Base-by-base conservation (phyloP, 2,329 filamentous ascomycete genomes). In the Penicillium nordicum region DNA sequence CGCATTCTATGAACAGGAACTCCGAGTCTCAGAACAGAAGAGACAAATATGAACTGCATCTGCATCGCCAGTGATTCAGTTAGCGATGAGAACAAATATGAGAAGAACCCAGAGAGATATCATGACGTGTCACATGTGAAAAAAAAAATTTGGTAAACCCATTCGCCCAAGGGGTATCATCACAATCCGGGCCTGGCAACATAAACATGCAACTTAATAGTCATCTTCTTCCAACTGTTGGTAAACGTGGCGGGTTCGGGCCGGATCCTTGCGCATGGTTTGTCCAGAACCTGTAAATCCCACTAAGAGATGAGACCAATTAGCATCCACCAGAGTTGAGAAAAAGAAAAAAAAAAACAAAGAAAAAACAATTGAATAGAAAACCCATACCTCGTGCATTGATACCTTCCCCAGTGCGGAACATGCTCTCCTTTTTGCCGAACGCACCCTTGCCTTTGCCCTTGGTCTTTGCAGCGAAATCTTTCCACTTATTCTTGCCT, bases 261-360 rank as follows among this genome's bases (percentile, higher is more conserved):
- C 86, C 46, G 86, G 85, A 71, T 97, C 94, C 75, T 96, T 97
- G 66, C 92, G 89, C 94, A 97, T 97, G 63, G 88, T 83, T 76
- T 96, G 91, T 57, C 94, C 94, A 53, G 92, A 97, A 60, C 94
- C 94, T 9, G 91, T 96, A 70, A 99, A 97, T 34, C 94, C 94
- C 69, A 99, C 94, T 97, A 63, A 43, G 11, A 37, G 30, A 43
- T 23, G 7, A 58, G 21, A 44, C 42, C 47, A 16, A 58, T 73
- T 62, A 73, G 71, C 62, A 41, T 23, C 58, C 11, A n/a, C 3
- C 5, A 42, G 27, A 49, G 32, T 53, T 32, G 11, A 58, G 50
- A 32, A n/a, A 23, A 5, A 2, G 0, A 5, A 18, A 23, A n/a
- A 55, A 18, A 18, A 18, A 18, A 18, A n/a, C 23, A 18, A 25